These are phyloP conservation scores for Dicorynia guianensis DNA, from an alignment of 306 rosid species.

Conservation along the genomic window DNA sequence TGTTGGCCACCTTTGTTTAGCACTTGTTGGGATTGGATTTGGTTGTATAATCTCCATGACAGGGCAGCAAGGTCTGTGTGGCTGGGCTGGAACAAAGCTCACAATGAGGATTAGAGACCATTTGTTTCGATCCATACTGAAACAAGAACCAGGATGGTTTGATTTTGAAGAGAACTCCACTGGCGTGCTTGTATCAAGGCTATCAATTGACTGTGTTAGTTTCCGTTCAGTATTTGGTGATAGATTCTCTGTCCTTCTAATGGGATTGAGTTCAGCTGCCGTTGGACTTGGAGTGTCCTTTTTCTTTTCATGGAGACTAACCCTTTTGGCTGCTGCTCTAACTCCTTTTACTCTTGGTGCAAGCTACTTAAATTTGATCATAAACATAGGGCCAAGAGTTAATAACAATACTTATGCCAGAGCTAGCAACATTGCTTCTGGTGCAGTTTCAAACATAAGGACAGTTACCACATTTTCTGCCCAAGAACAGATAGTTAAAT, in stretches of 20 bases:
- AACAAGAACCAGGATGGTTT: slow-evolving; percentile 97
- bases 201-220: slow-evolving; percentile 69
- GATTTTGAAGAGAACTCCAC: slow-evolving; percentile 84
- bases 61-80: slow-evolving; percentile 93
- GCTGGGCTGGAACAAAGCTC: slow-evolving; percentile 92
- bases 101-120: slow-evolving; percentile 80
- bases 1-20: slow-evolving; percentile 68
- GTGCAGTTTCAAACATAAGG: slow-evolving; percentile 88
- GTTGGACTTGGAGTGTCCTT: slow-evolving; percentile 75
- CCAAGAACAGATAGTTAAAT: slow-evolving; percentile 73
- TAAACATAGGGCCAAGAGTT: slow-evolving; percentile 73
- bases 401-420: slow-evolving; percentile 74
- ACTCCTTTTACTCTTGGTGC: slow-evolving; percentile 96
- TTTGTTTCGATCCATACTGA: slow-evolving; percentile 75
- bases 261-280: slow-evolving; percentile 86
- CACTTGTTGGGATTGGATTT: slow-evolving; percentile 76
- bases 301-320: slow-evolving; percentile 56
- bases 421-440: slow-evolving; percentile 92
- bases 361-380: slow-evolving; percentile 77
- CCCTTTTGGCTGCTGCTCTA: slow-evolving; percentile 79
- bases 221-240: slow-evolving; percentile 82
- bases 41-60: slow-evolving; percentile 84
- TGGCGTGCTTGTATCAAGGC: slow-evolving; percentile 76
- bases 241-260: slow-evolving; percentile 79
- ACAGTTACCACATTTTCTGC: slow-evolving; percentile 88